A percentile compares a stretch with the other conserved stretches of the same genome.
phyloP scores from a whole-genome alignment of 129 eudicot genomes.

The Tagetes erecta region DNA sequence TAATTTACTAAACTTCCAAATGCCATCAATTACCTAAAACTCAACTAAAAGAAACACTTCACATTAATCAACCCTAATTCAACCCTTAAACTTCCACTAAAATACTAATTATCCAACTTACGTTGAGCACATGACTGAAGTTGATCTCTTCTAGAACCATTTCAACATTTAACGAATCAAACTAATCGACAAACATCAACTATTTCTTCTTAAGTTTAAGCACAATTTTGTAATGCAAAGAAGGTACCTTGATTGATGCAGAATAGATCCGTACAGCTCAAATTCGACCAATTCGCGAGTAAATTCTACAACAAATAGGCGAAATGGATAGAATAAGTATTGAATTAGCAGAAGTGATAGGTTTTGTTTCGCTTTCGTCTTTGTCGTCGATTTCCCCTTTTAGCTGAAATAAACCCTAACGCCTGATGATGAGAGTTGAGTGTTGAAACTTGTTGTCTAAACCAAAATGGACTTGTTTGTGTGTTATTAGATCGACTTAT shows the following conservation, averaged over 20 bases:
- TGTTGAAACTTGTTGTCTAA: constrained; percentile 25
- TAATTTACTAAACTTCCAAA: constrained; percentile 5
- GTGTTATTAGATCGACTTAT: constrained; percentile 33
- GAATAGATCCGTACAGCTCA: constrained; percentile 34
- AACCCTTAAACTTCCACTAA: constrained; percentile 17
- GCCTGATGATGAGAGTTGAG: constrained; percentile 24
- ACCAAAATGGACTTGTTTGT: constrained; percentile 25
- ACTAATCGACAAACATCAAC: constrained; percentile 17
- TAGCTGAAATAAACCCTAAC: constrained; percentile 39
- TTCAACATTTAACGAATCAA: constrained; percentile 2
- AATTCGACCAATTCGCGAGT: constrained; percentile 26
- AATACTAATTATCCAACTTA: not conserved
- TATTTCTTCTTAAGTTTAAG: not conserved
- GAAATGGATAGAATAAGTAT: constrained; percentile 17
- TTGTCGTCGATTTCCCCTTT: constrained; percentile 35
- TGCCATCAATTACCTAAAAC: not conserved
- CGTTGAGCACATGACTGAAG: constrained; percentile 27
- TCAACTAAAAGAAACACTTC: not conserved
- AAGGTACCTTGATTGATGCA: constrained; percentile 34
- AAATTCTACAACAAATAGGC: constrained; percentile 26
- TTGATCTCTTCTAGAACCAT: constrained; percentile 22
- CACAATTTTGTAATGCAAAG: constrained; percentile 25
- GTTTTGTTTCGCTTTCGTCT: not conserved
- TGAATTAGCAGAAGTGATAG: constrained; percentile 7
- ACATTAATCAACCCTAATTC: constrained; percentile 7